These are phyloP conservation scores for Aspergillus flavus DNA, from an alignment of 2,329 filamentous ascomycete genomes.

Conservation along the genomic window DNA sequence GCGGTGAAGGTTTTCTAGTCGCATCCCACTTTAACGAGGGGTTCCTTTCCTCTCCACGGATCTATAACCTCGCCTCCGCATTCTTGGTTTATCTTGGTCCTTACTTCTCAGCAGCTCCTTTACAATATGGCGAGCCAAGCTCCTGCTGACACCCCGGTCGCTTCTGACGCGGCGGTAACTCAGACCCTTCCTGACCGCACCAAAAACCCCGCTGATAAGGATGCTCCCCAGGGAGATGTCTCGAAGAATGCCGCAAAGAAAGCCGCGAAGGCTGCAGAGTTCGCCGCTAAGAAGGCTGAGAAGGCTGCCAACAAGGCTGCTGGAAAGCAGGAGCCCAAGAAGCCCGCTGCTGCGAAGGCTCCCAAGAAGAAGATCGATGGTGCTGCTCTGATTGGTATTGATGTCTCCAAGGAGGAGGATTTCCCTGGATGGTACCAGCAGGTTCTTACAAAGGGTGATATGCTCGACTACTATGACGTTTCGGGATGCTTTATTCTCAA, in stretches of 20 bases:
- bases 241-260: conserved; percentile 36
- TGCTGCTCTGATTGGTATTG: conserved; percentile 79
- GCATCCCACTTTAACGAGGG: conserved; percentile 44
- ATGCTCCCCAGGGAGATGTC: conserved; percentile 34
- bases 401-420: conserved; percentile 79
- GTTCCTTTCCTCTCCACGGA: conserved; percentile 7
- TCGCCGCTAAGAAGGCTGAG: conserved; percentile 50
- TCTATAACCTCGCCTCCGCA: conserved; percentile 14
- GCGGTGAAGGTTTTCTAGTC: conserved; percentile 40
- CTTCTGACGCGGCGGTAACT: conserved; percentile 28
- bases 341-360: conserved; percentile 42
- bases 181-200: conserved; percentile 45
- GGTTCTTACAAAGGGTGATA: conserved; percentile 92
- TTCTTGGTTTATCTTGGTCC: conserved; percentile 21
- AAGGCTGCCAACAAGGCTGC: conserved; percentile 50
- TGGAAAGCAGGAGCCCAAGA: conserved; percentile 50
- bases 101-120: conserved; percentile 17
- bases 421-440: conserved; percentile 97
- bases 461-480: conserved; percentile 98
- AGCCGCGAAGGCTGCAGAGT: conserved; percentile 31
- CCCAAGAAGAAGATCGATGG: conserved; percentile 60
- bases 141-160: conserved; percentile 30
- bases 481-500: conserved; percentile 96
- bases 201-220: conserved; percentile 41
- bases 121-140: conserved; percentile 37